Base-by-base conservation (phyloP, 495 filamentous ascomycete species). In the Hyaloscypha hepaticicola region DNA sequence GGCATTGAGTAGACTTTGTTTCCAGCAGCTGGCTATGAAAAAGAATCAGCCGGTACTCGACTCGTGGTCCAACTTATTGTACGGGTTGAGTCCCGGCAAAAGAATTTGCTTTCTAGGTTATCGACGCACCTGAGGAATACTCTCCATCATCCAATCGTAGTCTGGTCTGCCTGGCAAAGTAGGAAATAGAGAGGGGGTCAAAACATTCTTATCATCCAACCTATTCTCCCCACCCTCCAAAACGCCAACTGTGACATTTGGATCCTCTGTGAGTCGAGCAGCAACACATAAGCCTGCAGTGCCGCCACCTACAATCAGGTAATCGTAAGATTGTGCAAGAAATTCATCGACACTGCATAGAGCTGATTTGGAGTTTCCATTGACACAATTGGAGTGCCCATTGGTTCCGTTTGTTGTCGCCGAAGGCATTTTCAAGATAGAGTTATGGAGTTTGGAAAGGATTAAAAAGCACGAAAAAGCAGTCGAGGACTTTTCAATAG, bases 231-330 rank as follows among this genome's bases (percentile, higher is more conserved):
- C 84, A 27, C 81, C 82, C 65, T 87, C 84, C 56, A 87, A 67
- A 6, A 85, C 77, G 1, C 81, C 56, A 5, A 85, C 77, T 3
- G 65, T 50, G 2, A 77, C 65, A 49, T 73, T 52, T 21, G 72
- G 67, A 64, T 80, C 73, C 60, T 87, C 85, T 33, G 77, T 79
- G 5, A 79, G 68, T 55, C 76, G 75, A 16, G 74, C 73, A 52
- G 90, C 92, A 68, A 96, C 86, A 48, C 91, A 89, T 72, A 91
- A 89, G 55, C 92, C 92, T 9, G 91, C 91, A 27, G 92, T 94
- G 69, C 92, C 92, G 56, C 90, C 92, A 63, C 90, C 91, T 16
- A 94, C 83, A 67, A 96, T 87, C 55, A 96, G 78, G 71, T 91
- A 94, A 78, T 96, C 91, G 75, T 58, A 64, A 3, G 26, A 31